These are phyloP conservation scores for Puccinia polysora DNA, from an alignment of 1,284 basidiomycete species.

Conservation along the genomic window DNA sequence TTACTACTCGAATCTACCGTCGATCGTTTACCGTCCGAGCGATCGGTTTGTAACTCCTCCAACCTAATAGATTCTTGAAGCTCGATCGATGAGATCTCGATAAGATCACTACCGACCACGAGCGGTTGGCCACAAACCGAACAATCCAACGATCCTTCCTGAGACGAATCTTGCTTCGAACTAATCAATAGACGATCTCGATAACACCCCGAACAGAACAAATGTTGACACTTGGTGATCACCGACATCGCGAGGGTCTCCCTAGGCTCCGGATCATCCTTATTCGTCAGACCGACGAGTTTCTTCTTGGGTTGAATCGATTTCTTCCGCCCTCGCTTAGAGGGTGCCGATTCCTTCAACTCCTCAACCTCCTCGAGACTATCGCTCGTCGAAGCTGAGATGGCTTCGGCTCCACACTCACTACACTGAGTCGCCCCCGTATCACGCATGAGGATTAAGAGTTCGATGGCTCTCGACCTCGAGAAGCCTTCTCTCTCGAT, in stretches of 20 bases:
- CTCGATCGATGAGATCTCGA: conserved; percentile 19
- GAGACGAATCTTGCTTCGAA: neutral
- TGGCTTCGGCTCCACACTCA: conserved; percentile 76
- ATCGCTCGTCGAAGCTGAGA: conserved; percentile 54
- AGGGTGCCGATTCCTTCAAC: conserved; percentile 30
- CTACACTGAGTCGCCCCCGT: conserved; percentile 78
- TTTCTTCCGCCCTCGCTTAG: conserved; percentile 10
- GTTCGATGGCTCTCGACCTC: conserved; percentile 65
- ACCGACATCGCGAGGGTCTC: conserved; percentile 46
- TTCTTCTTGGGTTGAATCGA: conserved; percentile 2
- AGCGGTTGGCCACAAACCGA: conserved; percentile 33
- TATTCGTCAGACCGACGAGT: neutral
- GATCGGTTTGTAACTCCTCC: conserved; percentile 5
- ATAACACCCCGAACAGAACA: conserved; percentile 60
- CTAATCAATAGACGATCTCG: conserved; percentile 1
- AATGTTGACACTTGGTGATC: conserved; percentile 85
- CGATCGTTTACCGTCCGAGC: no score
- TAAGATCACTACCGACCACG: neutral
- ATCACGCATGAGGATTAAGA: conserved; percentile 77
- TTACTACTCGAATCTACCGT: neutral
- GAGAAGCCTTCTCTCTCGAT: conserved; percentile 79
- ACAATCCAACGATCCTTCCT: conserved; percentile 26
- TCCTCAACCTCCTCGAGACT: conserved; percentile 50
- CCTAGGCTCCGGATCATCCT: neutral
- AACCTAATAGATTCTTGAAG: conserved; percentile 7